Base-by-base conservation (phyloP, 495 filamentous ascomycete genomes). In the Elasticomyces elasticus region DNA sequence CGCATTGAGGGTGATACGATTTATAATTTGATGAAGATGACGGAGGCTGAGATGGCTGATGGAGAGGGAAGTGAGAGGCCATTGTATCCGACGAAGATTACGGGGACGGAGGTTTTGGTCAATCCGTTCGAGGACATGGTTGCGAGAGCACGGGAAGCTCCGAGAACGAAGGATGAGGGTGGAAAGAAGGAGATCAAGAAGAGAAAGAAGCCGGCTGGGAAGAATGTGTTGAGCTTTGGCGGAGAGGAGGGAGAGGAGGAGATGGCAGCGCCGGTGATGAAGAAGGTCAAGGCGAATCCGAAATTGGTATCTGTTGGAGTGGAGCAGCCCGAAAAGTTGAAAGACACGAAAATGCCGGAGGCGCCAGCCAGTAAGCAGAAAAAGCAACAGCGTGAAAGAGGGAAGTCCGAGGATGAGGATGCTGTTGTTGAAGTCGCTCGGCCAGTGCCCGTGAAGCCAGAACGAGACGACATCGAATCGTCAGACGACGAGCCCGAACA, bases 21-120 rank as follows among this genome's bases (percentile, higher is more conserved):
- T 45, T 99, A 89, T 68, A 97, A 95, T 66, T 67, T 99, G 56
- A 79, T 92, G 63, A 87, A 87, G 69, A 95, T 95, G 72, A 89
- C 84, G 10, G 89, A 96, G 62, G 79, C 79, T 6, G 92, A 97
- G 65, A 71, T 90, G 19, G 77, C 43, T 5, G 69, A 65, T 19
- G 85, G 86, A 62, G 85, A 82, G 24, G 56, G 52, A 3, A 78
- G 72, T n/a, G 92, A 97, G 54, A 78, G 86, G 58, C 91, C 91
- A 25, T 62, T 95, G 15, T 99, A 95, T 69, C 86, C 91, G 3
- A 76, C 86, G 24, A 89, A 81, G 66, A 80, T 99, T 50, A 85
- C 80, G 0, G 76, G 77, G 1, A 77, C 83, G 37, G 88, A 97
- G 67, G 80, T 99, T 13, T 66, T 97, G 63, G 86, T 91, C 20